A percentile compares a stretch with the other conserved stretches of the same genome.
Conservation (phyloP, 2,329 filamentous ascomycete species). For the Claviceps arundinis region DNA sequence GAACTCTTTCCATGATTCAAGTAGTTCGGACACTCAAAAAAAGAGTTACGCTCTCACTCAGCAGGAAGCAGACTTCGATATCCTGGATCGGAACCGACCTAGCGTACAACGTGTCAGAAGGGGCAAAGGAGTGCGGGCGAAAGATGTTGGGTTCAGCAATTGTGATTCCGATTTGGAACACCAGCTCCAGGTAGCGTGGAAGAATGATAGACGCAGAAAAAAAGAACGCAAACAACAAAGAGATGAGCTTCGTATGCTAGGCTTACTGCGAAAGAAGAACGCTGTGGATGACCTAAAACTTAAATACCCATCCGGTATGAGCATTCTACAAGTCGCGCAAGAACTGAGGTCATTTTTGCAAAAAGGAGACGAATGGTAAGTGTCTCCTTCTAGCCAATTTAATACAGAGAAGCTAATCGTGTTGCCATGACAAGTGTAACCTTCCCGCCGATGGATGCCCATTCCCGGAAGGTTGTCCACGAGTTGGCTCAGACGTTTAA, state of each 20-base stretch:
- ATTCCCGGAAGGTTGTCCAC: slow-evolving; percentile 66
- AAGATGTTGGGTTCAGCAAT: slow-evolving; percentile 36
- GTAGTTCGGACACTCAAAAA: not conserved
- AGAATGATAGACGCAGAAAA: slow-evolving; percentile 59
- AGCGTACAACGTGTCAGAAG: slow-evolving; percentile 47
- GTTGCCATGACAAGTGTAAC: slow-evolving; percentile 27
- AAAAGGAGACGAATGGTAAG: slow-evolving; percentile 48
- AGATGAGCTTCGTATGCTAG: slow-evolving; percentile 53
- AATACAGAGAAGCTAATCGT: not conserved
- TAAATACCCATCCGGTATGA: slow-evolving; percentile 64
- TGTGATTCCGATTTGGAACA: slow-evolving; percentile 55
- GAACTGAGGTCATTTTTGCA: slow-evolving; percentile 63
- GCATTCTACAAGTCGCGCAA: slow-evolving; percentile 52
- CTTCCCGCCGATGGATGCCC: slow-evolving; percentile 74
- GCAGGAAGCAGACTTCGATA: slow-evolving; percentile 57
- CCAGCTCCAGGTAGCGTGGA: slow-evolving; percentile 45
- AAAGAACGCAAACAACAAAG: slow-evolving; percentile 55
- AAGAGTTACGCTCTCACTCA: not conserved
- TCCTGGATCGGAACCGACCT: slow-evolving; percentile 70
- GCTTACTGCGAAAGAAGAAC: slow-evolving; percentile 47
- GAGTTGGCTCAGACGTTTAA: slow-evolving; percentile 61
- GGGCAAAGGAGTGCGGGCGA: slow-evolving; percentile 46
- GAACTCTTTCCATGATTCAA: not conserved
- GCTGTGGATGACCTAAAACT: slow-evolving; percentile 46
- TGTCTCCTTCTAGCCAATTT: slow-evolving; percentile 5